Evolutionary conservation across 73 alveolate genomes (phyloP), one percentile per base, ranked within the genome.

Genomic region (Effrenium voratum): DNA sequence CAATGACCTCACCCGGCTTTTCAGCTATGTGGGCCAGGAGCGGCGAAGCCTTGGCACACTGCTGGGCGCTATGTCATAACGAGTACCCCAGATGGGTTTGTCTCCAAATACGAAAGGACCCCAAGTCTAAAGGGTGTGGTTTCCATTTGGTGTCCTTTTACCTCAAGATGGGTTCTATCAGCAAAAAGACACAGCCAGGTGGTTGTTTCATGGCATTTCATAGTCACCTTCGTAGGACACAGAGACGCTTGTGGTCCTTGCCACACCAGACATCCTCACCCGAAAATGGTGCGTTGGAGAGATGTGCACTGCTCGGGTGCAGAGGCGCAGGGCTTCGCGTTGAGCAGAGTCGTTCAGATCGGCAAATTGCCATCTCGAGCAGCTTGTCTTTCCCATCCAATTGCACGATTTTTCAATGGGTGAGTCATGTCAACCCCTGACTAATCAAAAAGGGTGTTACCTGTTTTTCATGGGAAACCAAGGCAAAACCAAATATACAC

Each of bases 221-320:
- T 6, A 72, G 0, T 12, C 38, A 22, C 41, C 66, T 0, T 10
- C 66, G 26, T 19, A 82, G 49, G 97, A 90, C 86, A 68, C 97
- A 19, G 97, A 90, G 55, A 90, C 97, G 24, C 32, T 90, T 32
- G 86, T 90, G 55, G 83, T 90, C n/a, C 76, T 90, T 10, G 86
- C 76, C 75, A 90, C 88, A 41, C 88, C 82, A 43, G 97, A 66
- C 75, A 68, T 90, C 88, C 87, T 90, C 36, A 90, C 97, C 43
- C 88, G 97, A 34, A 90, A 90, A 75, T 90, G 97, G 97, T 90
- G 97, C 40, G 87, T 90, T 5, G 97, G 97, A 2, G 97, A 90
- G 97, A 90, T 90, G 38, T 50, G 60, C 57, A 90, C 97, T 45
- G 97, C 97, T 32, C 44, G 97, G 75, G 30, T 70, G 34, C 70